These are phyloP conservation scores for Globisporangium cystogenes DNA, from an alignment of 352 stramenopile species.

Conservation along the genomic window DNA sequence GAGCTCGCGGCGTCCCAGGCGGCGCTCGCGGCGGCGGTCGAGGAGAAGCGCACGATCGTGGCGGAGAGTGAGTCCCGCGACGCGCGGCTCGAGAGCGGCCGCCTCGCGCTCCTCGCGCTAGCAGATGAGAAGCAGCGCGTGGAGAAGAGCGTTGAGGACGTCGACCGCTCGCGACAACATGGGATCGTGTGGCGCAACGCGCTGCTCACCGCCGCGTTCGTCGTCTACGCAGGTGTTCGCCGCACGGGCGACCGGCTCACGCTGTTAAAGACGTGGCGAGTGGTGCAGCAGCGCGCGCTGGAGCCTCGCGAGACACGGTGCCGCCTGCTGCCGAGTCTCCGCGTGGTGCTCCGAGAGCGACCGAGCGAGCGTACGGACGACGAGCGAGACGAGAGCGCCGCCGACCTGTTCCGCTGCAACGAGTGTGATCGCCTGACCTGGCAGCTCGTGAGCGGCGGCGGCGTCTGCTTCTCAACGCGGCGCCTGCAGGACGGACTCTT, in stretches of 20 bases:
- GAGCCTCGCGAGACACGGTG: constrained; percentile 6
- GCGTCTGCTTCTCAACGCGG: constrained; percentile 33
- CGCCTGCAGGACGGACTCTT: constrained; percentile 38
- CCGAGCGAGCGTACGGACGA: neutral
- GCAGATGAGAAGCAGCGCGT: constrained; percentile 24
- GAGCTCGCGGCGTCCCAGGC: constrained; percentile 16
- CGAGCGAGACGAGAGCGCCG: neutral
- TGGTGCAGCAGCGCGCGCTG: neutral
- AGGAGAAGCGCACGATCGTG: constrained; percentile 21
- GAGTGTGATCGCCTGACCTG: constrained; percentile 1
- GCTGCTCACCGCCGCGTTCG: constrained; percentile 31
- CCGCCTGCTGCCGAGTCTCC: constrained; percentile 16
- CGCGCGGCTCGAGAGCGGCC: constrained; percentile 21
- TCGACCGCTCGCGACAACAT: constrained; percentile 13
- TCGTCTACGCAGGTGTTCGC: constrained; percentile 30
- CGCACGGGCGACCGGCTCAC: constrained; percentile 5
- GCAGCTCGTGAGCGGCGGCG: constrained; percentile 22
- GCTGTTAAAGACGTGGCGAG: constrained; percentile 19
- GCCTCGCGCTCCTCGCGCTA: constrained; percentile 28
- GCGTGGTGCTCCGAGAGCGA: constrained; percentile 13
- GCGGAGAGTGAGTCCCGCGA: constrained; percentile 34
- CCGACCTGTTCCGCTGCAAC: constrained; percentile 1
- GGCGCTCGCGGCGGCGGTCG: constrained; percentile 18
- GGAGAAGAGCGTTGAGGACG: constrained; percentile 12
- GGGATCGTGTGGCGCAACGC: constrained; percentile 47